Evolutionary conservation across 2,329 filamentous ascomycete genomes (phyloP), one percentile per base, ranked within the genome.

Genomic region (Neocatenulostroma microsporum): DNA sequence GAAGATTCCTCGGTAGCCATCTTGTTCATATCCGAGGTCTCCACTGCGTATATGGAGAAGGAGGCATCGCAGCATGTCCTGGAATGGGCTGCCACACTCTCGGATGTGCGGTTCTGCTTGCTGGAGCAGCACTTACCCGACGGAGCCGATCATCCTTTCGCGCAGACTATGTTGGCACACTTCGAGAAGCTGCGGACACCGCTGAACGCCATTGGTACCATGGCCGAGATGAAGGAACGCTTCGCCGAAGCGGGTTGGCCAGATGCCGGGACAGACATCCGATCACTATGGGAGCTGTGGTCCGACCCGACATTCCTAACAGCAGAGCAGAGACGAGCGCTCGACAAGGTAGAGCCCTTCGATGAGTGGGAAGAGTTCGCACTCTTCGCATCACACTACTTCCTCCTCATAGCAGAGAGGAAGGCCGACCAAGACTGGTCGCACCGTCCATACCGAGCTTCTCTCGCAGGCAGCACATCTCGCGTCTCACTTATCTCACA

Each of bases 361-460:
- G 89, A 96, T 58, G 88, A 95, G 61, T 94, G 86, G 86, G 89
- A 96, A 60, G 89, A 95, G 53, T 87, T 95, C 55, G 79, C 82
- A 2, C 67, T 94, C 1, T 94, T 93, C 58, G 78, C 76, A 2
- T 78, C 79, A 21, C 88, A 95, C 60, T 94, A 94, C 60, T 83
- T 88, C 49, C 63, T 95, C 28, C 68, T 94, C 7, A 68, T 77
- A 34, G 84, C 85, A 11, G 70, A 65, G 27, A 76, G 62, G 36
- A 51, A 53, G 31, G 42, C 44, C 12, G 51, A 51, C 21, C 38
- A 43, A 29, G 50, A 56, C 32, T 54, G 50, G 38, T 41, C 45
- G 5, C 29, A 43, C 31, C 44, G 38, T 26, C 39, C 47, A 1
- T 45, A 45, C 28, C 34, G 51, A 29, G 37, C 42, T 6, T 49